Evolutionary conservation across 345 rosid genomes (phyloP).

Genomic region (Syzygium grande): DNA sequence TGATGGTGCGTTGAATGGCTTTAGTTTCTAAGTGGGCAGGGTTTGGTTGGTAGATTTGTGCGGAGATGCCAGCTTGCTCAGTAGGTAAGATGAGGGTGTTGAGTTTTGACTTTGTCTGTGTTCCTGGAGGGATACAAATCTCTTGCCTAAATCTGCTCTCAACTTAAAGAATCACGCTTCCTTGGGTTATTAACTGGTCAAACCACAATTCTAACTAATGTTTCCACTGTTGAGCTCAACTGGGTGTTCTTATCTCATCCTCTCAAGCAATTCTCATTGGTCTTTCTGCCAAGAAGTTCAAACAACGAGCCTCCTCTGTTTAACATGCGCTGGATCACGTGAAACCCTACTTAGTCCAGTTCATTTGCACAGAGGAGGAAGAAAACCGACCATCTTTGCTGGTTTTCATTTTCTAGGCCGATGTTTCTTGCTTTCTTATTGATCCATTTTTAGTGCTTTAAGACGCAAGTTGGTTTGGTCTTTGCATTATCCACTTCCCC

Average conservation of each 20-base stretch:
- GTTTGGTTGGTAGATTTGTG: constrained; percentile 4
- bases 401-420: not conserved
- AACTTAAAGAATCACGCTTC: not conserved
- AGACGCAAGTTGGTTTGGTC: not conserved
- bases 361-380: not conserved
- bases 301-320: not conserved
- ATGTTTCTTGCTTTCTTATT: not conserved
- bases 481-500: not conserved
- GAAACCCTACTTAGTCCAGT: not conserved
- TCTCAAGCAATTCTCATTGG: not conserved
- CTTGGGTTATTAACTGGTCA: not conserved
- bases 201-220: not conserved
- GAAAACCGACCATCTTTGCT: not conserved
- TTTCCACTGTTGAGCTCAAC: not conserved
- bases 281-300: not conserved
- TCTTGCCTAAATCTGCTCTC: not conserved
- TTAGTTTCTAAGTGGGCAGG: not conserved
- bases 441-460: not conserved
- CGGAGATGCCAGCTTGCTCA: not conserved
- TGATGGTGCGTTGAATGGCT: not conserved
- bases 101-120: not conserved
- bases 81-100: not conserved
- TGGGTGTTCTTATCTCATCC: not conserved
- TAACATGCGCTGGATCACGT: constrained; percentile 10
- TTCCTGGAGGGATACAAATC: not conserved